Percentiles rank a stretch among this genome's conserved stretches.
These are phyloP conservation scores for Yamadazyma insecticola DNA, from an alignment of 805 yeast genomes.

Conservation along the genomic window DNA sequence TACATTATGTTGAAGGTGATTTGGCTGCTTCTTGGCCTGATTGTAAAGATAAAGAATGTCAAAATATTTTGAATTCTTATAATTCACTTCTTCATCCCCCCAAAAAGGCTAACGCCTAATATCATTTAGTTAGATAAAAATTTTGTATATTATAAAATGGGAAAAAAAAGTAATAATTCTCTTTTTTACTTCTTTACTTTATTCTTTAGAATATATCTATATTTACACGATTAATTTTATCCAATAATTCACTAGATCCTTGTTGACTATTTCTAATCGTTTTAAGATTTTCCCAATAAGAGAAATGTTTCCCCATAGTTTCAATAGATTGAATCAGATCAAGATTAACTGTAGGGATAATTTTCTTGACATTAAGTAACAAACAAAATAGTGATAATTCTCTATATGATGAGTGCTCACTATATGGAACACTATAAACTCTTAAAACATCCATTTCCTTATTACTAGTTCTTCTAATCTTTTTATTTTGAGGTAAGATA, in stretches of 20 bases:
- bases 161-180: not conserved
- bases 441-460: constrained; percentile 25
- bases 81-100: constrained; percentile 6
- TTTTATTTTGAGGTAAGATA: constrained; percentile 25
- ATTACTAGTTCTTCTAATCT: constrained; percentile 9
- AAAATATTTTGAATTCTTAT: constrained; percentile 35
- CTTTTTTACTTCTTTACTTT: no score
- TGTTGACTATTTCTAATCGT: constrained; percentile 4
- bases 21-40: constrained; percentile 59
- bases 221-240: no score
- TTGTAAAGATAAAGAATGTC: constrained; percentile 54
- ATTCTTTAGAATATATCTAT: no score
- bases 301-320: constrained; percentile 30
- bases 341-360: constrained; percentile 77
- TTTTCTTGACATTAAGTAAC: constrained; percentile 42
- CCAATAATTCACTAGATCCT: no score
- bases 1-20: constrained; percentile 60
- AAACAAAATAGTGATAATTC: constrained; percentile 69
- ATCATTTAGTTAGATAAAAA: not conserved
- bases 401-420: constrained; percentile 88
- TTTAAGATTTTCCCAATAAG: constrained; percentile 23
- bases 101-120: not conserved
- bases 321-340: constrained; percentile 18
- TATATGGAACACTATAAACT: constrained; percentile 72
- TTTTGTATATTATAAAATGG: not conserved